Conservation (phyloP, 371 early-diverging fungal genomes). For the Mucor racemosus region DNA sequence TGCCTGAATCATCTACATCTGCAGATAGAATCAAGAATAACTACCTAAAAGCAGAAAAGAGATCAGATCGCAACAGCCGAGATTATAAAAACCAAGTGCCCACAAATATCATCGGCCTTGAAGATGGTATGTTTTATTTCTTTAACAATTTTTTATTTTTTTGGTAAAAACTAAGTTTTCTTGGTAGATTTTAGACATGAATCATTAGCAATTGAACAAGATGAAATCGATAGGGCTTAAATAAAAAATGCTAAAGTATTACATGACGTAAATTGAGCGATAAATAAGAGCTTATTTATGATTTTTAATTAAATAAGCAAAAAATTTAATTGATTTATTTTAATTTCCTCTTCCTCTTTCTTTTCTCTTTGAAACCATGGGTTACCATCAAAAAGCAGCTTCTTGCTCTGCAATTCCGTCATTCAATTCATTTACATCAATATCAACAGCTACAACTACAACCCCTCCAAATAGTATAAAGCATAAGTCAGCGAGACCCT, state of each 20-base stretch:
- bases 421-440: conserved; percentile 11
- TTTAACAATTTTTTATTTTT: too few species aligned
- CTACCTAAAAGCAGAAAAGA: conserved; percentile 5
- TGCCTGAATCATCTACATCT: conserved; percentile 10
- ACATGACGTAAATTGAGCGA: conserved; percentile 3
- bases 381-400: conserved; percentile 24
- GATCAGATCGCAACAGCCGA: conserved; percentile 33
- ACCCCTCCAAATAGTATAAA: background rate
- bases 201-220: background rate
- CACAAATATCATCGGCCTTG: conserved; percentile 29
- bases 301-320: background rate
- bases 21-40: conserved; percentile 15
- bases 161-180: background rate
- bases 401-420: conserved; percentile 29
- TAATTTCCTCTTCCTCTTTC: conserved; percentile 1
- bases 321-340: background rate
- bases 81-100: conserved; percentile 37
- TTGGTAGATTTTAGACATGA: background rate
- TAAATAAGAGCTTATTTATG: conserved; percentile 15
- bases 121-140: conserved; percentile 4
- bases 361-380: conserved; percentile 7
- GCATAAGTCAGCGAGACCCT: background rate
- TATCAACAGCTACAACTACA: background rate
- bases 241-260: background rate
- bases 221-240: background rate